These are phyloP conservation scores for Digitaria exilis DNA, from an alignment of 202 grass and related monocot genomes.

Conservation along the genomic window DNA sequence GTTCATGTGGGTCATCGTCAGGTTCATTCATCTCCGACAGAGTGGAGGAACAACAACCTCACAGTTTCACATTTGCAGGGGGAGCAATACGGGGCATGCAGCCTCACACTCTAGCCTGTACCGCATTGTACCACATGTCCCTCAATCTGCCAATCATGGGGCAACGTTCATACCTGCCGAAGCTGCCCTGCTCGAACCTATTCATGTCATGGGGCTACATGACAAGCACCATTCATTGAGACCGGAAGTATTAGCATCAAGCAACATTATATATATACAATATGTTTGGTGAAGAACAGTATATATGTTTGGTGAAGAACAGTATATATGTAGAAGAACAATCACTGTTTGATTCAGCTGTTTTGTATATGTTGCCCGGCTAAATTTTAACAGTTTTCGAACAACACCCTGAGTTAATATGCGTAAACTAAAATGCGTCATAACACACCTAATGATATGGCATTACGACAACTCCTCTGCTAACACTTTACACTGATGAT, in stretches of 20 bases:
- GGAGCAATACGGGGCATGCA: neutral
- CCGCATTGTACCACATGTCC: too few relatives aligned
- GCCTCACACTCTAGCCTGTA: neutral
- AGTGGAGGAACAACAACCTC: neutral
- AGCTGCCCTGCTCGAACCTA: too few relatives aligned
- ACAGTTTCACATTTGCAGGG: neutral
- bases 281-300: too few relatives aligned
- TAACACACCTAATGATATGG: neutral
- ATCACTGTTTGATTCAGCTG: neutral
- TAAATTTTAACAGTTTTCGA: neutral
- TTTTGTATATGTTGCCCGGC: neutral
- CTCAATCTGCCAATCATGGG: neutral
- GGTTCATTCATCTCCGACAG: neutral
- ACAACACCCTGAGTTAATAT: neutral
- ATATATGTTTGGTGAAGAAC: neutral
- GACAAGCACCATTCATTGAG: neutral
- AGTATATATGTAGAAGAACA: neutral
- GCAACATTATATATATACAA: neutral
- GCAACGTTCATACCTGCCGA: neutral
- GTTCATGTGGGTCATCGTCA: neutral
- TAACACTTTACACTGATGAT: constrained; percentile 20
- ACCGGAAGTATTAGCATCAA: neutral
- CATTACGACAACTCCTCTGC: neutral
- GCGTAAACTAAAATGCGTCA: constrained; percentile 16
- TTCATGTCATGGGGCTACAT: neutral